Conservation (phyloP, 805 yeast species). For the Yueomyces sp. region DNA sequence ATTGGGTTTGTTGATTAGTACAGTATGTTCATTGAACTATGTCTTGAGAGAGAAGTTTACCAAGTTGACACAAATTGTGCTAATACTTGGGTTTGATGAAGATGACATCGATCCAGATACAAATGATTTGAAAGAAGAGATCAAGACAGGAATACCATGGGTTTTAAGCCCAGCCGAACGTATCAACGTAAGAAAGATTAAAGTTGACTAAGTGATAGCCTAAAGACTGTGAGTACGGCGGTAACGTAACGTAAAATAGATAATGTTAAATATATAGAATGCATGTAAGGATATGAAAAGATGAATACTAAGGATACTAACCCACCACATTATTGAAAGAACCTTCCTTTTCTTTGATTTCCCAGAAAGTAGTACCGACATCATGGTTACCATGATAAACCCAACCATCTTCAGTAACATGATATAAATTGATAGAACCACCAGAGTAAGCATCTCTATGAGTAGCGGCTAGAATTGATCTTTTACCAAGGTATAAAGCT, state of each 20-base stretch:
- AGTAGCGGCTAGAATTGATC: slow-evolving; percentile 93
- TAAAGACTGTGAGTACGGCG: too few species aligned
- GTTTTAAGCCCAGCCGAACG: slow-evolving; percentile 67
- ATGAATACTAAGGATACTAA: slow-evolving; percentile 2
- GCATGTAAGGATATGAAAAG: too few species aligned
- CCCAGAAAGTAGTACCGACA: slow-evolving; percentile 86
- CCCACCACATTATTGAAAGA: slow-evolving; percentile 72
- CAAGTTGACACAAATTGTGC: slow-evolving; percentile 70
- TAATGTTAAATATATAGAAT: too few species aligned
- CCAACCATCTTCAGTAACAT: slow-evolving; percentile 92
- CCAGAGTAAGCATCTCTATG: slow-evolving; percentile 98
- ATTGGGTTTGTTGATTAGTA: slow-evolving; percentile 56
- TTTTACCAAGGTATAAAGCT: slow-evolving; percentile 85
- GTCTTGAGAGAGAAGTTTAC: slow-evolving; percentile 65
- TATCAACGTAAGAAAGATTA: slow-evolving; percentile 41
- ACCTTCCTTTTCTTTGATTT: slow-evolving; percentile 72
- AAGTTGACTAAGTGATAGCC: slow-evolving; percentile 26
- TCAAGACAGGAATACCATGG: slow-evolving; percentile 42
- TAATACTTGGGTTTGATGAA: slow-evolving; percentile 73
- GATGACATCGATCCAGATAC: slow-evolving; percentile 29
- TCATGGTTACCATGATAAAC: slow-evolving; percentile 88
- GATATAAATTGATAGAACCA: slow-evolving; percentile 88
- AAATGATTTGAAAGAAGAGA: slow-evolving; percentile 28
- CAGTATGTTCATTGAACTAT: slow-evolving; percentile 61
- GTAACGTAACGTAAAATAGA: too few species aligned